phyloP scores from a whole-genome alignment of 2,329 filamentous ascomycete genomes.

The Sordariomycetes sp. region DNA sequence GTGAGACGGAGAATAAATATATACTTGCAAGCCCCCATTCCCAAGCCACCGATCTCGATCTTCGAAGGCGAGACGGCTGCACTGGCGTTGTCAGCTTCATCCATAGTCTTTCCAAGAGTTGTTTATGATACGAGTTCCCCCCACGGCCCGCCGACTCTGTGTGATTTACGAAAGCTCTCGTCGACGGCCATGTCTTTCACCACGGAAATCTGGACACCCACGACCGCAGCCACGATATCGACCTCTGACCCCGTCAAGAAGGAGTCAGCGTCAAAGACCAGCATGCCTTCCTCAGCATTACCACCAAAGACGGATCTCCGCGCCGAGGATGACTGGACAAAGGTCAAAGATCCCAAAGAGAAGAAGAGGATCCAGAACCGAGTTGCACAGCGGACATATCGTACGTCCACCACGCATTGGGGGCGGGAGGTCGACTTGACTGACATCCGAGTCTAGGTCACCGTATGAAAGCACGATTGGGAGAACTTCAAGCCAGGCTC shows the following conservation, averaged over 20 bases:
- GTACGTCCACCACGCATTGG: constrained; percentile 8
- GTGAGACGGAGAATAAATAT: no score
- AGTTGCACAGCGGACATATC: constrained; percentile 20
- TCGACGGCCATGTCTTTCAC: constrained; percentile 2
- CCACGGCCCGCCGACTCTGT: background rate
- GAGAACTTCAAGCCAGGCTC: constrained; percentile 18
- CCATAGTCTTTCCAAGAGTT: no score
- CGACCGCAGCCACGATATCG: background rate
- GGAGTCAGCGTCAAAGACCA: constrained; percentile 1
- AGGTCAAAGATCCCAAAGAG: constrained; percentile 16
- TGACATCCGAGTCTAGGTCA: constrained; percentile 11
- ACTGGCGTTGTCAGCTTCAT: no score
- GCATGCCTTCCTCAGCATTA: constrained; percentile 3
- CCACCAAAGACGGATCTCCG: constrained; percentile 7
- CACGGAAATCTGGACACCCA: constrained; percentile 3
- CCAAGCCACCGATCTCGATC: no score
- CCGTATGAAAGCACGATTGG: constrained; percentile 20
- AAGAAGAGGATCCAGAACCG: constrained; percentile 22
- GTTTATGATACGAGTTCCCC: background rate
- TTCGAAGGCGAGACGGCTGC: no score
- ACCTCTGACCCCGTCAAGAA: constrained; percentile 1
- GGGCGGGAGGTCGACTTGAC: background rate
- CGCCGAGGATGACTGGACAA: constrained; percentile 18
- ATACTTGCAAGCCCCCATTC: no score
- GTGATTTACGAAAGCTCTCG: background rate